These are phyloP conservation scores for Termitomyces sp. DNA, from an alignment of 768 basidiomycete species.

Conservation along the genomic window DNA sequence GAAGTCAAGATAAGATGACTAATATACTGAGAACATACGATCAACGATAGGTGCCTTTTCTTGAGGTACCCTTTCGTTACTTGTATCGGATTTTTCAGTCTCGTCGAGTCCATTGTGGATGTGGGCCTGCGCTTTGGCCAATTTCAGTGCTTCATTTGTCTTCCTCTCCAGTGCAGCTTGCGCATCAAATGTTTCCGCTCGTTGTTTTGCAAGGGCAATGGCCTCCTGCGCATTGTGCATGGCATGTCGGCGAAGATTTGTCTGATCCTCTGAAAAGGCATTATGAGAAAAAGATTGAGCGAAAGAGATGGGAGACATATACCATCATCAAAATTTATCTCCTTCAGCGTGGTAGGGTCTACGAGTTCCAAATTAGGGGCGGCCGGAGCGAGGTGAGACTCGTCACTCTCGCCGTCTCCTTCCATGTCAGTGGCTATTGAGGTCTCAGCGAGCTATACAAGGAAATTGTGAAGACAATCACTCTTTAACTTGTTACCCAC, in stretches of 20 bases:
- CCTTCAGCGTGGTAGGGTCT: constrained; percentile 49
- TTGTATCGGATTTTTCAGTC: constrained; percentile 29
- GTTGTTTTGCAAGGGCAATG: constrained; percentile 67
- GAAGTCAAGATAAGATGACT: constrained; percentile 2
- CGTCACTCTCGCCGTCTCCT: constrained; percentile 43
- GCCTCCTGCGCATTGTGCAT: constrained; percentile 88
- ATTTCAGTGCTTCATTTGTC: constrained; percentile 68
- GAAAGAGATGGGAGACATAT: background rate
- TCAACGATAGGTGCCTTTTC: constrained; percentile 56
- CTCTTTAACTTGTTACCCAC: constrained; percentile 95
- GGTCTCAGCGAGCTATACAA: constrained; percentile 12
- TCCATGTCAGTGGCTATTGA: constrained; percentile 69
- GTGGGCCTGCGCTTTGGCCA: constrained; percentile 52
- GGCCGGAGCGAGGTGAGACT: constrained; percentile 34
- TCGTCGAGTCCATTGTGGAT: constrained; percentile 47
- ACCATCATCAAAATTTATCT: constrained; percentile 93
- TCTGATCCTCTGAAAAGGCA: constrained; percentile 64
- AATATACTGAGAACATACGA: constrained; percentile 32
- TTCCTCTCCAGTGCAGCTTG: constrained; percentile 78
- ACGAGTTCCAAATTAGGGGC: constrained; percentile 56
- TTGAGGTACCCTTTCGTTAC: constrained; percentile 28
- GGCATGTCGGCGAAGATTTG: constrained; percentile 82
- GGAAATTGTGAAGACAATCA: constrained; percentile 22
- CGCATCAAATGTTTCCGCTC: constrained; percentile 82
- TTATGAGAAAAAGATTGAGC: background rate